These are phyloP conservation scores for Saksenaea oblongispora DNA, from an alignment of 371 early-diverging fungal species.

Conservation along the genomic window DNA sequence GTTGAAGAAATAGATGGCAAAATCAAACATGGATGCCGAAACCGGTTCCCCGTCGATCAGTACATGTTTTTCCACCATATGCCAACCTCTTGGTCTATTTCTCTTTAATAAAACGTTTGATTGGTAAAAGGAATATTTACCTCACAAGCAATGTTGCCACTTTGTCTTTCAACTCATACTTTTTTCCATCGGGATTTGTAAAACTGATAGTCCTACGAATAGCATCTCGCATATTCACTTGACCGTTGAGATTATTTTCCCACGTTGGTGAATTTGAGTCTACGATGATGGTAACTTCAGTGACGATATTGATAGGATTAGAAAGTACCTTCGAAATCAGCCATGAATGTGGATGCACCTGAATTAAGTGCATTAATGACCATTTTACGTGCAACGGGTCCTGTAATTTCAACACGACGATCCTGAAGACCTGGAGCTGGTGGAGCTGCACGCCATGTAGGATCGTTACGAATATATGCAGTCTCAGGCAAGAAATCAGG, in stretches of 20 bases:
- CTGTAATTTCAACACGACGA: conserved; percentile 96
- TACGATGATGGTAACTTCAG: conserved; percentile 16
- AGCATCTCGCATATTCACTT: conserved; percentile 92
- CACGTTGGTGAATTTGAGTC: conserved; percentile 95
- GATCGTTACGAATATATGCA: conserved; percentile 83
- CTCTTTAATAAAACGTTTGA: neutral
- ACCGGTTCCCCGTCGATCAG: conserved; percentile 86
- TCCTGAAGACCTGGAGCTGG: conserved; percentile 92
- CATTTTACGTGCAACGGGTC: conserved; percentile 98
- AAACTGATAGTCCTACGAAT: conserved; percentile 80
- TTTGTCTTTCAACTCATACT: conserved; percentile 80
- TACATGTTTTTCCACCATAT: conserved; percentile 93
- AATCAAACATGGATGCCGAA: conserved; percentile 95
- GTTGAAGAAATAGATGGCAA: conserved; percentile 95
- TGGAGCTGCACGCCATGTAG: conserved; percentile 84
- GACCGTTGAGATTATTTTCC: conserved; percentile 84
- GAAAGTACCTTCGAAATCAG: conserved; percentile 90
- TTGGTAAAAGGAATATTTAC: conserved; percentile 37
- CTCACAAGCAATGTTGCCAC: conserved; percentile 85
- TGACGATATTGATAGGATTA: neutral
- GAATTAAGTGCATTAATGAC: conserved; percentile 97
- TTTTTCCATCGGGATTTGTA: conserved; percentile 87
- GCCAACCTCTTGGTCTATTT: conserved; percentile 93
- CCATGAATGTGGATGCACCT: conserved; percentile 93
- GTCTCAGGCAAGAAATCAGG: conserved; percentile 95